A percentile compares a stretch with the other conserved stretches of the same genome.
phyloP scores from a whole-genome alignment of 2,329 filamentous ascomycete genomes.

The Colletotrichum cereale region DNA sequence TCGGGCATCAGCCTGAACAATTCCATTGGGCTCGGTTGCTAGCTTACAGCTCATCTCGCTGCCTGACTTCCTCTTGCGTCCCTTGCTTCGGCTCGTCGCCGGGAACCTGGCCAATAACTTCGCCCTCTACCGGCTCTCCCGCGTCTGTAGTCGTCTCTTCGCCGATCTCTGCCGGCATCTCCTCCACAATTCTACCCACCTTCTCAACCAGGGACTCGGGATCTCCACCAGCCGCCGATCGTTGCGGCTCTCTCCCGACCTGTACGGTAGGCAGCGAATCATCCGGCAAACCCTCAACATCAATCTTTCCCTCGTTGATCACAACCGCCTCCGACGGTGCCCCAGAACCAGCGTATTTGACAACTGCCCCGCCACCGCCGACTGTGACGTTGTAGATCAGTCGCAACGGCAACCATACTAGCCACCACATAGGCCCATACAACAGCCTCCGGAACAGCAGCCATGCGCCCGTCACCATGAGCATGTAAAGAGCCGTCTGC shows the following conservation, averaged over 20 bases:
- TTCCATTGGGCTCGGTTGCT: not conserved
- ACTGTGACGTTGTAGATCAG: conserved; percentile 71
- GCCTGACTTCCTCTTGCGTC: conserved; percentile 33
- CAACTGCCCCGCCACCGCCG: conserved; percentile 66
- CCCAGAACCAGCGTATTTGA: conserved; percentile 48
- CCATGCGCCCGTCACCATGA: conserved; percentile 84
- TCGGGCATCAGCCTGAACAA: not conserved
- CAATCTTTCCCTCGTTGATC: conserved; percentile 46
- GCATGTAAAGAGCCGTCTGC: conserved; percentile 87
- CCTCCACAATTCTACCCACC: conserved; percentile 65
- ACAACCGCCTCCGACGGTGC: conserved; percentile 42
- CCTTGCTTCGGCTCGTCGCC: conserved; percentile 45
- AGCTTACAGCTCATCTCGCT: conserved; percentile 34
- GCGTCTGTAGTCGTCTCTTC: conserved; percentile 22
- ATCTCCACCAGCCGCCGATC: conserved; percentile 44
- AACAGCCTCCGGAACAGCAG: conserved; percentile 85
- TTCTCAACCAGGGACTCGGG: conserved; percentile 62
- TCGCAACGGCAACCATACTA: conserved; percentile 86
- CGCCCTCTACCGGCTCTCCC: conserved; percentile 42
- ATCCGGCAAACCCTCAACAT: conserved; percentile 53
- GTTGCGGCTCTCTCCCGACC: conserved; percentile 53
- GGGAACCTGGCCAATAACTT: conserved; percentile 16
- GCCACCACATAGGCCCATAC: conserved; percentile 92
- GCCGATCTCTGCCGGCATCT: conserved; percentile 39
- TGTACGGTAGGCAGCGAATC: conserved; percentile 63